Evolutionary conservation across 768 basidiomycete genomes (phyloP).

Genomic region (Tulasnella sp.): DNA sequence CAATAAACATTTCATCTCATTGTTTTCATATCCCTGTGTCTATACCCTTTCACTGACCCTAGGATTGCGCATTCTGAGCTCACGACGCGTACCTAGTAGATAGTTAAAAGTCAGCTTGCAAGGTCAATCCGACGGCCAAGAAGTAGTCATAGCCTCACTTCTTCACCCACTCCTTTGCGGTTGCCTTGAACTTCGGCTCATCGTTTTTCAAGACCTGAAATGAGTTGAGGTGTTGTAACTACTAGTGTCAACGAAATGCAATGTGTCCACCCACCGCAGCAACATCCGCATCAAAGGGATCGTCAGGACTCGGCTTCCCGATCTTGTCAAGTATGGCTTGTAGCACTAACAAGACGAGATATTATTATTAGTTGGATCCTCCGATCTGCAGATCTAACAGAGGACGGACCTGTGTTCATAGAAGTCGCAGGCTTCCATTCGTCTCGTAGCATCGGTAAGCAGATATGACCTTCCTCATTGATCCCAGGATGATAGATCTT

Average conservation of each 20-base stretch:
- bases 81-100: no score
- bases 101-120: no score
- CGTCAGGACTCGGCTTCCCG: constrained; percentile 79
- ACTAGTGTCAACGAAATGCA: background rate
- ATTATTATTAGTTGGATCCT: background rate
- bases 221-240: background rate
- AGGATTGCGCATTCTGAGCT: no score
- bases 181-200: constrained; percentile 56
- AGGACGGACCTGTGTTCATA: constrained; percentile 47
- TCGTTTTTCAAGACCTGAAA: constrained; percentile 67
- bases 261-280: constrained; percentile 47
- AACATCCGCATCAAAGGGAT: constrained; percentile 81
- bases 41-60: no score
- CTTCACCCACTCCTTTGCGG: constrained; percentile 78
- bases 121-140: no score
- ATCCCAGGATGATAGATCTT: constrained; percentile 88
- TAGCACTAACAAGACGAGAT: constrained; percentile 42
- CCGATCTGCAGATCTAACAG: background rate
- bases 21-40: no score
- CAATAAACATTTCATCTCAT: no score
- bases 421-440: constrained; percentile 87
- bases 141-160: constrained; percentile 39
- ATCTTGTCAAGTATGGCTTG: constrained; percentile 70
- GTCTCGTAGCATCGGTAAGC: constrained; percentile 72
- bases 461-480: constrained; percentile 79